Percentiles rank a stretch among this genome's conserved stretches.
These are phyloP conservation scores for Daldinia sp. DNA, from an alignment of 2,329 filamentous ascomycete genomes.

Conservation along the genomic window DNA sequence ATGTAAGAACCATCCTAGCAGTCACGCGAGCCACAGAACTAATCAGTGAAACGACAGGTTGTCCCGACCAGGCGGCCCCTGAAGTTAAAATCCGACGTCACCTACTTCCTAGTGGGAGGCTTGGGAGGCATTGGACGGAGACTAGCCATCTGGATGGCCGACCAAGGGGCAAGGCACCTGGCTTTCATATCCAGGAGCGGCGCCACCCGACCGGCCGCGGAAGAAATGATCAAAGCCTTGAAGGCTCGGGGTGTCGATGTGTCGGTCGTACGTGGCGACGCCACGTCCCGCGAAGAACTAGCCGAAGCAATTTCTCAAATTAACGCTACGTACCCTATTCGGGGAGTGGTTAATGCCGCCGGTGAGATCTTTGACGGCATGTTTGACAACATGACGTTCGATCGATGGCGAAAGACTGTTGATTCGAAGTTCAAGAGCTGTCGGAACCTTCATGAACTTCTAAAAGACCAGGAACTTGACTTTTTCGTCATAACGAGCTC, in stretches of 20 bases:
- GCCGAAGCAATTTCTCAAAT: conserved; percentile 27
- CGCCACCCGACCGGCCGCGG: conserved; percentile 44
- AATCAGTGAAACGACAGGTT: background rate
- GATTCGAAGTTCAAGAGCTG: conserved; percentile 39
- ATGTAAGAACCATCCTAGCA: background rate
- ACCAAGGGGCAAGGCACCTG: conserved; percentile 49
- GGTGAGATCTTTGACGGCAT: conserved; percentile 49
- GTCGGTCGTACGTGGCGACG: conserved; percentile 47
- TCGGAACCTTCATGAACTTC: conserved; percentile 29
- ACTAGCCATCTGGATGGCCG: conserved; percentile 50
- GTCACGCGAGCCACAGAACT: background rate
- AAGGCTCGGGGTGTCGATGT: conserved; percentile 43
- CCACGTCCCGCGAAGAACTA: conserved; percentile 43
- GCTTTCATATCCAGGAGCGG: conserved; percentile 50
- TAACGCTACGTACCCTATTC: conserved; percentile 31
- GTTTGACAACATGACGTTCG: conserved; percentile 26
- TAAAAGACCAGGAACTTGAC: conserved; percentile 47
- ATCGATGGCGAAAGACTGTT: conserved; percentile 23
- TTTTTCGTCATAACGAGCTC: conserved; percentile 55
- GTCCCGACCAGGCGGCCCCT: conserved; percentile 1
- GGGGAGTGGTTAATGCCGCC: conserved; percentile 42
- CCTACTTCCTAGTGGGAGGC: conserved; percentile 42
- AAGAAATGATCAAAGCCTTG: conserved; percentile 42
- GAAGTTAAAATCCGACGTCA: conserved; percentile 25
- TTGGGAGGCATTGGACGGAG: conserved; percentile 52